Evolutionary conservation across 1,284 basidiomycete species (phyloP).

Genomic region (Sanghuangporus weigelae): DNA sequence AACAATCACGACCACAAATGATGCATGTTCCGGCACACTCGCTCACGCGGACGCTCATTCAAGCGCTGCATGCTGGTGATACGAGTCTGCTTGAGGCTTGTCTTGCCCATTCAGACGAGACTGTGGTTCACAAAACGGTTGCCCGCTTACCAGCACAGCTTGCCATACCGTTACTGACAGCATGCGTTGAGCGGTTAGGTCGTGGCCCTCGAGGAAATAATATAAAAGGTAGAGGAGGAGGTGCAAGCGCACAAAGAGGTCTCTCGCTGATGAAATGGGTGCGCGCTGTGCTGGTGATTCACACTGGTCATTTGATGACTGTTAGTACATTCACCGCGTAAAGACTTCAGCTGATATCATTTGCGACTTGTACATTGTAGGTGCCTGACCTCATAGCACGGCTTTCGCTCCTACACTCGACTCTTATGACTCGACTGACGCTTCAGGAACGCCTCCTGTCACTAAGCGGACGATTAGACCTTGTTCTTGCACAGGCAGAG

Average conservation of each 20-base stretch:
- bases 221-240: slow-evolving; percentile 76
- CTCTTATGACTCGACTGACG: slow-evolving; percentile 74
- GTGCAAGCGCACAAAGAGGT: slow-evolving; percentile 83
- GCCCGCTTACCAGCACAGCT: slow-evolving; percentile 86
- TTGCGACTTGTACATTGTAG: slow-evolving; percentile 36
- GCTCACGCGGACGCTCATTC: slow-evolving; percentile 90
- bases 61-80: slow-evolving; percentile 95
- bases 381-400: slow-evolving; percentile 83
- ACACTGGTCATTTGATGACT: slow-evolving; percentile 93
- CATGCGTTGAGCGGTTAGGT: slow-evolving; percentile 87
- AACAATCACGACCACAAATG: not conserved
- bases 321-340: slow-evolving; percentile 41
- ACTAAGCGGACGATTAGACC: slow-evolving; percentile 86
- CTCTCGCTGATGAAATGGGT: slow-evolving; percentile 86
- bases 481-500: slow-evolving; percentile 92
- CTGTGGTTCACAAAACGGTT: slow-evolving; percentile 86
- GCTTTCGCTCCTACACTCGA: slow-evolving; percentile 79
- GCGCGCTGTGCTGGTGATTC: slow-evolving; percentile 79
- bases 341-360: slow-evolving; percentile 9
- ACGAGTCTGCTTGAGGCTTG: slow-evolving; percentile 85
- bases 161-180: slow-evolving; percentile 81
- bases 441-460: slow-evolving; percentile 84
- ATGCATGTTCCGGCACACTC: slow-evolving; percentile 71
- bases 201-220: slow-evolving; percentile 68
- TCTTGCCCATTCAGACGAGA: slow-evolving; percentile 77